Evolutionary conservation across 2,329 filamentous ascomycete species (phyloP).

Genomic region (Arthrobotrys pseudoclavata): DNA sequence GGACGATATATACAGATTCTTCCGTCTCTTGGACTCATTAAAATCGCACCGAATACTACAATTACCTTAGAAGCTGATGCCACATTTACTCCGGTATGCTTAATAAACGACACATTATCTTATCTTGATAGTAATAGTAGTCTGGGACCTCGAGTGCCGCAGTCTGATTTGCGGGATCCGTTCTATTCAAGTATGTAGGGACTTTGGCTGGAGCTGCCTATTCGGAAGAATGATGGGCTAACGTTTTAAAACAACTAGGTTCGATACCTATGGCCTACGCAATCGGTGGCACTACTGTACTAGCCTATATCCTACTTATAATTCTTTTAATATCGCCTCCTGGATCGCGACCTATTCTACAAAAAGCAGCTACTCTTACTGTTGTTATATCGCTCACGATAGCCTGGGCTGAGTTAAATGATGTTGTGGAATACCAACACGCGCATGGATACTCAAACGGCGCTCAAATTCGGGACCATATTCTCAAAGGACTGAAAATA

Average conservation of each 20-base stretch:
- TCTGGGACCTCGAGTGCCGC: conserved; percentile 67
- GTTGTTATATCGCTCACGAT: conserved; percentile 90
- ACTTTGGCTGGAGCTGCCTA: conserved; percentile 6
- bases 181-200: conserved; percentile 81
- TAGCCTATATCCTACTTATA: conserved; percentile 91
- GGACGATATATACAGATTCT: conserved; percentile 64
- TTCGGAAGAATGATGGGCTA: conserved; percentile 16
- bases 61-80: conserved; percentile 74
- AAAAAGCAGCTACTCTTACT: conserved; percentile 82
- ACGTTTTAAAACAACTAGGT: conserved; percentile 25
- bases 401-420: conserved; percentile 90
- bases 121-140: conserved; percentile 66
- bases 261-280: conserved; percentile 94
- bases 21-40: conserved; percentile 69
- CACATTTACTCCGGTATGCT: conserved; percentile 74
- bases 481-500: conserved; percentile 86
- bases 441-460: conserved; percentile 83
- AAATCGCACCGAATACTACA: conserved; percentile 70
- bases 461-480: conserved; percentile 78
- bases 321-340: conserved; percentile 96
- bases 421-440: conserved; percentile 86
- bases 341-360: conserved; percentile 91
- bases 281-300: conserved; percentile 88
- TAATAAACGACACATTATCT: conserved; percentile 66
- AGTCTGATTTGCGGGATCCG: conserved; percentile 80